Base-by-base conservation (phyloP, 768 basidiomycete species). In the Inosperma sp. region DNA sequence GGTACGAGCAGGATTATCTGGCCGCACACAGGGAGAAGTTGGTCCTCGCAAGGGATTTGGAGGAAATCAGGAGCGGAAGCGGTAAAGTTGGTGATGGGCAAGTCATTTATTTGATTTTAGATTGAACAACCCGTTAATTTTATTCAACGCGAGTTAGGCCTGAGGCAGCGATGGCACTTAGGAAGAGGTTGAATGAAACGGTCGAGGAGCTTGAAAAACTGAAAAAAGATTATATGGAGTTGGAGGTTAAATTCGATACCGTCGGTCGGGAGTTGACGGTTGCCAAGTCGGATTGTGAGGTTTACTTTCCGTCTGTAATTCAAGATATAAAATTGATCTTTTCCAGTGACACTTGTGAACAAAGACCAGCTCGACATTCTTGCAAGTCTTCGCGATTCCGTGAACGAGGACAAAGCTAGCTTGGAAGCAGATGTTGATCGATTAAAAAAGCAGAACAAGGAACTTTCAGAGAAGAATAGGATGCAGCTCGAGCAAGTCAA, bases 281-380 rank as follows among this genome's bases (percentile, higher is more conserved):
- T 54, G 88, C 88, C 39, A 90, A 87, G 64, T 91, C 92, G 8
- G 88, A 95, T 63, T 65, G 93, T 95, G 59, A 59, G 85, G 72
- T 13, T 14, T 12, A 19, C 46, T 46, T 41, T n/a, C 17, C 46
- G 50, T 36, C 14, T 55, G 23, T 6, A 16, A 27, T 45, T 23
- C 1, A 31, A 34, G 10, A 12, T 4, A 23, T 8, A n/a, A 21
- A 29, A 30, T 51, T 55, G 6, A 41, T 59, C 54, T 30, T 35
- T 29, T 27, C 10, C 60, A 95, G 93, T 97, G 61, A 88, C 81
- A 37, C 77, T 98, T 36, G 86, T 97, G 37, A 88, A 93, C 72
- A 92, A 90, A 65, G 93, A 96, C 63, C 92, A 97, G 64, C 72
- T 93, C 17, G 93, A 94, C 46, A 92, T 94, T 51, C 82, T 98